Evolutionary conservation across 495 filamentous ascomycete species (phyloP), one percentile per base, ranked within the genome.

Genomic region (Lasiosphaeria miniovina): DNA sequence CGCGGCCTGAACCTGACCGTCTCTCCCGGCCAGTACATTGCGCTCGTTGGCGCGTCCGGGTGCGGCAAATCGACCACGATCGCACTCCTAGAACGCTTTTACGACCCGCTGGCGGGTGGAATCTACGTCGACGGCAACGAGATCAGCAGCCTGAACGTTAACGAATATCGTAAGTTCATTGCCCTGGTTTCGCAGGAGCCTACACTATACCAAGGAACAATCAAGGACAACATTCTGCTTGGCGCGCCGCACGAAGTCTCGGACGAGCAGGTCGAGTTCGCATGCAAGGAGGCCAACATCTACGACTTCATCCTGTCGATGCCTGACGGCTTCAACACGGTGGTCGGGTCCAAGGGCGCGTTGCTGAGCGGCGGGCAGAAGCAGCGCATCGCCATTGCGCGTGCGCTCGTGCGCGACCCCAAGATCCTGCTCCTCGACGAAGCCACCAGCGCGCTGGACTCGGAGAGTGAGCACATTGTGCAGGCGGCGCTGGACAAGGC

Each of bases 61-160:
- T 90, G 86, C 57, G 90, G 90, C 24, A 94, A 94, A 68, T 86
- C 82, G 0, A 91, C 86, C 3, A 79, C 88, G n/a, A 82, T 90
- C 12, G 83, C 83, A 0, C 74, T 91, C 0, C 73, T 91, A 0
- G 87, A 89, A 69, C 72, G 77, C 52, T 89, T 91, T 71, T 91
- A 90, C 68, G 77, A 84, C 55, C 73, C 83, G 0, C 78, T 80
- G 2, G 70, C 78, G 9, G 88, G 88, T 15, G 74, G 71, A 36
- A 86, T 90, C 55, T 71, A 77, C 5, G 68, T 85, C 43, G 79
- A 88, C 65, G 83, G 79, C 11, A 69, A 71, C 32, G 78, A 83
- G 55, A 80, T 89, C 56, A 68, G 75, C 10, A 70, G 61, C 31
- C 61, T 81, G 45, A 72, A 81, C 69, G 67, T 83, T 57, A 66